Conservation (phyloP, 2,329 filamentous ascomycete species). For the Aspergillus eucalypticola region DNA sequence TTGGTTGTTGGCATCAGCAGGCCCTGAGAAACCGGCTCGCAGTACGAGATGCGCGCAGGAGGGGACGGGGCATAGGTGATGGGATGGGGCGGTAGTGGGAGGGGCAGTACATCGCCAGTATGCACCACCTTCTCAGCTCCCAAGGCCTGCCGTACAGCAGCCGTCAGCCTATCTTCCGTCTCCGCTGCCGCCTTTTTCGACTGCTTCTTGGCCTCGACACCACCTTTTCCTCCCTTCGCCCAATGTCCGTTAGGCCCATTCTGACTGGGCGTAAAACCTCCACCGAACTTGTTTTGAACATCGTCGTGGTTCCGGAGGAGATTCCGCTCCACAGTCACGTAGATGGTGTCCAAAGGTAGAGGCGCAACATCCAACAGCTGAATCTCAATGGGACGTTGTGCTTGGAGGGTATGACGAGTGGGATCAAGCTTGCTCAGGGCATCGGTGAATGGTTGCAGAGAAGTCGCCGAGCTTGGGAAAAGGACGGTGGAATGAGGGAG, state of each 20-base stretch:
- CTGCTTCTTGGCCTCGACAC: slow-evolving; percentile 32
- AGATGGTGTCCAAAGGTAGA: slow-evolving; percentile 78
- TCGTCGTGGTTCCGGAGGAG: slow-evolving; percentile 77
- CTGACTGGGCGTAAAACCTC: slow-evolving; percentile 51
- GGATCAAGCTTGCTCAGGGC: slow-evolving; percentile 71
- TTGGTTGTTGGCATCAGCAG: slow-evolving; percentile 74
- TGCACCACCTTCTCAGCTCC: slow-evolving; percentile 75
- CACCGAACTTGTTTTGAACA: slow-evolving; percentile 79
- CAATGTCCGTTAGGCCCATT: slow-evolving; percentile 44
- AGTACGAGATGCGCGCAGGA: slow-evolving; percentile 85
- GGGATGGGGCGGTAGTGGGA: slow-evolving; percentile 75
- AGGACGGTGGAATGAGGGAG: slow-evolving; percentile 77
- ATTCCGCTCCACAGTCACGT: slow-evolving; percentile 80
- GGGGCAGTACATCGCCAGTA: slow-evolving; percentile 75
- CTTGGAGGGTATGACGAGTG: slow-evolving; percentile 70
- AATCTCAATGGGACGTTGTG: slow-evolving; percentile 79
- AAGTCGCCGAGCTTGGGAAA: slow-evolving; percentile 69
- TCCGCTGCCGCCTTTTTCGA: slow-evolving; percentile 38
- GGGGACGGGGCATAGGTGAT: slow-evolving; percentile 82
- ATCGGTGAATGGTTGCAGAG: slow-evolving; percentile 77
- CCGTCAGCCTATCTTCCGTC: slow-evolving; percentile 61
- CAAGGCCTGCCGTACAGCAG: slow-evolving; percentile 73
- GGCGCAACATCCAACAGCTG: slow-evolving; percentile 78
- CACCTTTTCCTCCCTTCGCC: slow-evolving; percentile 34
- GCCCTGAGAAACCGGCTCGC: slow-evolving; percentile 91